These are phyloP conservation scores for Loxodes magnus DNA, from an alignment of 73 alveolate genomes.

Conservation along the genomic window DNA sequence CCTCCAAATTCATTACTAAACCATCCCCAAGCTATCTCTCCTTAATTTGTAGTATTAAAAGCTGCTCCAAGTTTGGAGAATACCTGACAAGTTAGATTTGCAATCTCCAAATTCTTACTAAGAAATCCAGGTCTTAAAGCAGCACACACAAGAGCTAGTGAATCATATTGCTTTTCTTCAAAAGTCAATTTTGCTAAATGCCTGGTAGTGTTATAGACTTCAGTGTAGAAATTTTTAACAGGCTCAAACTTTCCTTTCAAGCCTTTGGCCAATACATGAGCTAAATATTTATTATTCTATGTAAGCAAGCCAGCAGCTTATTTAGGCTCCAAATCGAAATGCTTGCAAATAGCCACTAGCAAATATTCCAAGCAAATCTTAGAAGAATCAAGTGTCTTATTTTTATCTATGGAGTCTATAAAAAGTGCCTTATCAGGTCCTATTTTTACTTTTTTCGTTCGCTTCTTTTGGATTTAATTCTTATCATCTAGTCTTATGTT, in stretches of 20 bases:
- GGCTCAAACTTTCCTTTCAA: conserved; percentile 67
- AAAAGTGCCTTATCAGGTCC: conserved; percentile 23
- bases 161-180: conserved; percentile 51
- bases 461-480: neutral
- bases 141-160: conserved; percentile 43
- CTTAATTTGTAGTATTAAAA: conserved; percentile 38
- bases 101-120: conserved; percentile 46
- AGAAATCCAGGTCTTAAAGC: conserved; percentile 54
- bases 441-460: conserved; percentile 9
- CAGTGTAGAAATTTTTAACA: conserved; percentile 49
- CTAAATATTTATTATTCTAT: conserved; percentile 71
- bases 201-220: conserved; percentile 34
- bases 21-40: conserved; percentile 60
- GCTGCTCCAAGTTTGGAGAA: conserved; percentile 41
- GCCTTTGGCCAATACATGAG: conserved; percentile 78
- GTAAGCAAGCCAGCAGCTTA: conserved; percentile 87
- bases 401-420: neutral
- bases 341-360: conserved; percentile 57
- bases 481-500: neutral
- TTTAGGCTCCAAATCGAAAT: conserved; percentile 62
- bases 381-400: neutral
- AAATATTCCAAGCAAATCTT: conserved; percentile 59
- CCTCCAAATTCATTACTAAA: conserved; percentile 44
- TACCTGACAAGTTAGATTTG: conserved; percentile 31
- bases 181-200: conserved; percentile 52